These are phyloP conservation scores for Wickerhamomyces bisporus DNA, from an alignment of 805 yeast genomes.

Conservation along the genomic window DNA sequence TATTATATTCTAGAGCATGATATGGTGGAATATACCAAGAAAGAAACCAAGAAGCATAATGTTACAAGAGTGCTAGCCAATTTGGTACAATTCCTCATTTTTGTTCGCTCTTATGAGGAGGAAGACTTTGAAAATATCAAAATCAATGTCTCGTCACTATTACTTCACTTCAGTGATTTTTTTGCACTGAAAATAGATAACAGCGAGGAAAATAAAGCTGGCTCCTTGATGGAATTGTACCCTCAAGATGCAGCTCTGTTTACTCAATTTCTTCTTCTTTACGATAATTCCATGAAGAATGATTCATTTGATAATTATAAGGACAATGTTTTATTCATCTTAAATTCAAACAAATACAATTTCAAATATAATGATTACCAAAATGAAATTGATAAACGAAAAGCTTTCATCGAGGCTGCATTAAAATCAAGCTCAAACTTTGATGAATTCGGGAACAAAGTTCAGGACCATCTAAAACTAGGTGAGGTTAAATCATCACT, in stretches of 20 bases:
- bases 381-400: conserved; percentile 3
- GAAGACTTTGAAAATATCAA: conserved; percentile 4
- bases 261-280: conserved; percentile 5
- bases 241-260: conserved; percentile 11
- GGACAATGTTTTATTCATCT: not conserved
- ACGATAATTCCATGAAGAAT: conserved; percentile 3
- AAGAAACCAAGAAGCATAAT: conserved; percentile 10
- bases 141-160: conserved; percentile 3
- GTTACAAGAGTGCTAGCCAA: conserved; percentile 14
- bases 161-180: conserved; percentile 5
- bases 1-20: conserved; percentile 15
- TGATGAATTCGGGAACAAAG: conserved; percentile 1
- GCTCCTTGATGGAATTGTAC: conserved; percentile 6
- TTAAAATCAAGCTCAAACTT: not conserved
- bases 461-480: conserved; percentile 1
- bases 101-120: conserved; percentile 8
- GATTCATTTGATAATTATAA: not conserved
- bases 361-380: conserved; percentile 4
- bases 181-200: conserved; percentile 2
- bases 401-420: not conserved
- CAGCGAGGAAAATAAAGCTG: too few species aligned
- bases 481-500: conserved; percentile 3
- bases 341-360: not conserved
- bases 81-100: conserved; percentile 11
- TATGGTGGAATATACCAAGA: conserved; percentile 2